These are phyloP conservation scores for Acacia acuminata DNA, from an alignment of 306 rosid genomes.

Conservation along the genomic window DNA sequence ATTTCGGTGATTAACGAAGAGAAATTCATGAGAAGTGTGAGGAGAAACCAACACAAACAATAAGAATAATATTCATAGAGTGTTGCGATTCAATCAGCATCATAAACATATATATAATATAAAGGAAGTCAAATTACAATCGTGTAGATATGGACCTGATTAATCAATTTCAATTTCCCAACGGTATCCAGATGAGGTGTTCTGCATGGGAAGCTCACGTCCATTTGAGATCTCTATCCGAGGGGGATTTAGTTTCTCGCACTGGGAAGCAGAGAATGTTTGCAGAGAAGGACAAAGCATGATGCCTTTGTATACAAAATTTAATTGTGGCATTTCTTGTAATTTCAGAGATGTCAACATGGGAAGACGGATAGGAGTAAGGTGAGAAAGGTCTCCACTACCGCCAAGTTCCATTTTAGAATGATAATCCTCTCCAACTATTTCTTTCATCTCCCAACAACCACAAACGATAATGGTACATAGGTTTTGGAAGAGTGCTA, in stretches of 20 bases:
- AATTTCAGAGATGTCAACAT: background rate
- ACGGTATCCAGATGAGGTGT: accelerated
- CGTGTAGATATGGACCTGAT: background rate
- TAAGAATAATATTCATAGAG: too few species aligned
- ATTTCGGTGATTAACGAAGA: too few species aligned
- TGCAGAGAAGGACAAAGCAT: background rate
- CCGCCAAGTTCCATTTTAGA: too few species aligned
- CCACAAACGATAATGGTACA: background rate
- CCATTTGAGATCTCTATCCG: background rate
- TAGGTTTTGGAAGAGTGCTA: conserved; percentile 3
- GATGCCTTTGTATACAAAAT: background rate
- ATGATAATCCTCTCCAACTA: too few species aligned
- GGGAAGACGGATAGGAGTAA: background rate
- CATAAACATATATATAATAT: background rate
- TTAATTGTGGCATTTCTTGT: accelerated
- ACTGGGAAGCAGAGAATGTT: background rate
- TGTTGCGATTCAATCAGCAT: background rate
- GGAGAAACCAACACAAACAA: too few species aligned
- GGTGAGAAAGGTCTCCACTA: background rate
- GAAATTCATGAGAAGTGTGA: background rate
- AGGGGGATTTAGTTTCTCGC: background rate
- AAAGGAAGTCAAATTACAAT: background rate
- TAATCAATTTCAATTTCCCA: background rate
- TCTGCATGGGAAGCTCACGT: background rate
- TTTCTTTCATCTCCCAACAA: too few species aligned